Evolutionary conservation across 495 filamentous ascomycete species (phyloP).

Genomic region (Mytilinidion resinicola): DNA sequence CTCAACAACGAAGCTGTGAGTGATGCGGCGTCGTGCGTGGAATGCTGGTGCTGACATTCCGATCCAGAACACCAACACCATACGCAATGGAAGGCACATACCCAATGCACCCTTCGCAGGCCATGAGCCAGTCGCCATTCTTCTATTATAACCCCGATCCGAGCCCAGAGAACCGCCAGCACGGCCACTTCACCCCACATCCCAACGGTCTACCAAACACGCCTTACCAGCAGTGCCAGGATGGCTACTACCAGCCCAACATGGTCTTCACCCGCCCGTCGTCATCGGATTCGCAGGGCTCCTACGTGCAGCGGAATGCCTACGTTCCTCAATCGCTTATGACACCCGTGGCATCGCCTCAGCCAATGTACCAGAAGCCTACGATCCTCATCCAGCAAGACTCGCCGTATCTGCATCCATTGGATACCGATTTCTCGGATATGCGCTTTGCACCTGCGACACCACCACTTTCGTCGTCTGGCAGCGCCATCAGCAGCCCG

Average conservation of each 20-base stretch:
- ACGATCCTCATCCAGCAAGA: conserved; percentile 65
- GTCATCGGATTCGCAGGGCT: conserved; percentile 37
- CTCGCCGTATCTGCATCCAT: conserved; percentile 62
- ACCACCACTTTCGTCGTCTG: conserved; percentile 77
- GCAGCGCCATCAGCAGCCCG: conserved; percentile 81
- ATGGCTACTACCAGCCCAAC: conserved; percentile 25
- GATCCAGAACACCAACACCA: conserved; percentile 7
- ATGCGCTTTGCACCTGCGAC: conserved; percentile 77
- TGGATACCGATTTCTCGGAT: conserved; percentile 73
- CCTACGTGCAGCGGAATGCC: conserved; percentile 60
- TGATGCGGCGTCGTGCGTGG: background rate
- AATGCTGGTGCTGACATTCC: conserved; percentile 1
- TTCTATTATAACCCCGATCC: conserved; percentile 86
- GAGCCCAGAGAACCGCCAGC: conserved; percentile 69
- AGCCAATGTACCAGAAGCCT: conserved; percentile 67
- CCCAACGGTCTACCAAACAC: conserved; percentile 41
- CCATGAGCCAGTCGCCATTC: conserved; percentile 74
- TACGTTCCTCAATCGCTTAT: conserved; percentile 59
- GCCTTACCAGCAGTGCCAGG: conserved; percentile 16
- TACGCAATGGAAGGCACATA: conserved; percentile 53
- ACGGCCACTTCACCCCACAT: conserved; percentile 76
- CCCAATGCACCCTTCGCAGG: conserved; percentile 45
- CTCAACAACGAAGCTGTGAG: conserved; percentile 2
- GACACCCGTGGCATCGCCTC: conserved; percentile 74
- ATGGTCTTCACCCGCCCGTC: conserved; percentile 44